Evolutionary conservation across 768 basidiomycete genomes (phyloP), one percentile per base, ranked within the genome.

Genomic region (Tulasnella sp.): DNA sequence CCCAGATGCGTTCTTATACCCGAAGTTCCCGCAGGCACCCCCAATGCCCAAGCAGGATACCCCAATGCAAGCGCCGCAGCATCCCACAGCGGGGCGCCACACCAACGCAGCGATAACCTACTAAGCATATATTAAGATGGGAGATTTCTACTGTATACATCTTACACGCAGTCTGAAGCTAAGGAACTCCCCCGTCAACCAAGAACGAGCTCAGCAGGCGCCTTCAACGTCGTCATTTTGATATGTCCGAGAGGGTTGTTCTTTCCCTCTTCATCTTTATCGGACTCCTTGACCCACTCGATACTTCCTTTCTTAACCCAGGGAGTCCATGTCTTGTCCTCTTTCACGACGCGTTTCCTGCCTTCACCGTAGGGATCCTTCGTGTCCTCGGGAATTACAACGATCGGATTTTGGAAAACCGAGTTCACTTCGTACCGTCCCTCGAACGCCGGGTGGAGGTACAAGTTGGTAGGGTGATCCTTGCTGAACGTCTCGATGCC

Each of bases 341-440:
- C 14, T 34, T 65, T 65, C 8, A 65, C 64, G 22, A 40, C 39
- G 11, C 64, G 4, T 22, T 36, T 47, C 36, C 69, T 12, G 17
- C 69, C 69, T 36, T 70, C 44, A 47, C 69, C 69, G 22, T 35
- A 47, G 14, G 69, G 69, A 36, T 70, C 69, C 26, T 70, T 29
- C 4, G 47, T 52, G 5, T 26, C 44, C 5, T 36, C 35, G 16
- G 41, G 42, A n/a, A n/a, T 34, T 5, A 70, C 69, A 6, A 70
- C 22, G 41, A 41, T 9, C 1, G 69, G 69, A 7, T 62, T 47
- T 41, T 52, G 9, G 17, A 70, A 70, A 26, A 52, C 42, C 19
- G 69, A 70, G 22, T 16, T 47, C 26, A 70, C 26, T 22, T 26
- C 32, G 29, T 32, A 70, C 1, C 14, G 19, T 29, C 69, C 69